These are phyloP conservation scores for Filosporella fistucella DNA, from an alignment of 495 filamentous ascomycete genomes.

Conservation along the genomic window DNA sequence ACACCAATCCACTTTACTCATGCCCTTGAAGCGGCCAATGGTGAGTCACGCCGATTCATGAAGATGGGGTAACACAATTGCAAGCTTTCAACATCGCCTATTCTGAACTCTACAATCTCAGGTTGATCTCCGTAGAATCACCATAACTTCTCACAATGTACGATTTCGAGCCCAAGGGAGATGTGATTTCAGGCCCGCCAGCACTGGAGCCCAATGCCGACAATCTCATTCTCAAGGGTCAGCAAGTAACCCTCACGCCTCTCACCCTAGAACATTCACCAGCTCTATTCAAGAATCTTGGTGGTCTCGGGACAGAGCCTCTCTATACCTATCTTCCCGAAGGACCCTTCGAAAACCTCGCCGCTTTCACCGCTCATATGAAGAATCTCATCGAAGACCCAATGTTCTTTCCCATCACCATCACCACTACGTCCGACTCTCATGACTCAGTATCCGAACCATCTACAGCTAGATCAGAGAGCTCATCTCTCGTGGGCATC, in stretches of 20 bases:
- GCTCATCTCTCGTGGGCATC: slow-evolving; percentile 31
- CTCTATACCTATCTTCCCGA: slow-evolving; percentile 45
- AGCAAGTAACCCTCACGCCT: slow-evolving; percentile 33
- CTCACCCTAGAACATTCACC: slow-evolving; percentile 32
- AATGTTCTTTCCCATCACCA: slow-evolving; percentile 38
- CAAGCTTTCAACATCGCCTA: too few relatives aligned
- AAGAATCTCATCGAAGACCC: slow-evolving; percentile 23
- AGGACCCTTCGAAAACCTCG: slow-evolving; percentile 33
- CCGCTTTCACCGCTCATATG: slow-evolving; percentile 28
- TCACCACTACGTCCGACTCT: too few relatives aligned
- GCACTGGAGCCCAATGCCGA: slow-evolving; percentile 2
- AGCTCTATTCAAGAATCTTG: slow-evolving; percentile 34
- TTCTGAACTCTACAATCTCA: too few relatives aligned
- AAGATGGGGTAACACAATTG: too few relatives aligned
- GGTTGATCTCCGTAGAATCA: background rate
- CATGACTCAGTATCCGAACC: slow-evolving; percentile 12
- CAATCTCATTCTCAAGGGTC: slow-evolving; percentile 29
- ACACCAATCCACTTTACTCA: too few relatives aligned
- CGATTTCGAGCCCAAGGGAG: slow-evolving; percentile 8
- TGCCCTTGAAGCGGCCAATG: too few relatives aligned
- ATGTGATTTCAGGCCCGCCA: background rate
- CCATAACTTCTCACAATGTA: slow-evolving; percentile 1
- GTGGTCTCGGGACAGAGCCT: slow-evolving; percentile 28
- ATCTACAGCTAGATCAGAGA: background rate
- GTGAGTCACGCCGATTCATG: too few relatives aligned